Evolutionary conservation across 164 flowering plant species (phyloP).

Genomic region (Magnolia changhungtana): DNA sequence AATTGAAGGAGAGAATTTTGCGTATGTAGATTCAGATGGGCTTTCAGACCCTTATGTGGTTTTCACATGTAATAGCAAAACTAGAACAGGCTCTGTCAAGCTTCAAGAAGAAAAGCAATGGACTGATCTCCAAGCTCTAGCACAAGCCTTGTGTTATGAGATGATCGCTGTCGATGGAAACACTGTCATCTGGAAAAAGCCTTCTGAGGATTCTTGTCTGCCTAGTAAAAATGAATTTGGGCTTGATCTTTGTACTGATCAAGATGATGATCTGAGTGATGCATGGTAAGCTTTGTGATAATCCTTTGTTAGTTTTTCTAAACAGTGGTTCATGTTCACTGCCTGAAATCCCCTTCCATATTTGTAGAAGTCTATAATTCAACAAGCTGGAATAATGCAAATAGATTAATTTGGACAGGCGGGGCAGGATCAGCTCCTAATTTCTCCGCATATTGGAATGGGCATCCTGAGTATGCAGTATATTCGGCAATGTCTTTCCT

Average conservation of each 20-base stretch:
- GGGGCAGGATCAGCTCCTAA: too few relatives aligned
- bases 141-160: slow-evolving; percentile 85
- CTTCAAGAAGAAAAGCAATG: slow-evolving; percentile 91
- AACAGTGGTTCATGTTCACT: too few relatives aligned
- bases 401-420: too few relatives aligned
- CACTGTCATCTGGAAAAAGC: slow-evolving; percentile 94
- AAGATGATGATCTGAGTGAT: slow-evolving; percentile 69
- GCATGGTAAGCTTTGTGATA: slow-evolving; percentile 63
- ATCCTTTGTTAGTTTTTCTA: not conserved
- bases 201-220: slow-evolving; percentile 68
- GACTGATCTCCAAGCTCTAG: slow-evolving; percentile 94
- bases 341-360: too few relatives aligned
- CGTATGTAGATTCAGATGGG: slow-evolving; percentile 40
- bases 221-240: slow-evolving; percentile 85
- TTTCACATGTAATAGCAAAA: slow-evolving; percentile 73
- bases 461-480: too few relatives aligned
- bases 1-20: slow-evolving; percentile 15
- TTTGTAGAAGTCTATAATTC: too few relatives aligned
- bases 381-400: too few relatives aligned
- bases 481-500: too few relatives aligned
- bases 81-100: slow-evolving; percentile 84
- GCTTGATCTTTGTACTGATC: slow-evolving; percentile 54
- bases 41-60: slow-evolving; percentile 72
- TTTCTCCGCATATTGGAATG: too few relatives aligned
- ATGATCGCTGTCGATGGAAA: slow-evolving; percentile 88